Conservation (phyloP, 345 rosid genomes). For the Isatis tinctoria region DNA sequence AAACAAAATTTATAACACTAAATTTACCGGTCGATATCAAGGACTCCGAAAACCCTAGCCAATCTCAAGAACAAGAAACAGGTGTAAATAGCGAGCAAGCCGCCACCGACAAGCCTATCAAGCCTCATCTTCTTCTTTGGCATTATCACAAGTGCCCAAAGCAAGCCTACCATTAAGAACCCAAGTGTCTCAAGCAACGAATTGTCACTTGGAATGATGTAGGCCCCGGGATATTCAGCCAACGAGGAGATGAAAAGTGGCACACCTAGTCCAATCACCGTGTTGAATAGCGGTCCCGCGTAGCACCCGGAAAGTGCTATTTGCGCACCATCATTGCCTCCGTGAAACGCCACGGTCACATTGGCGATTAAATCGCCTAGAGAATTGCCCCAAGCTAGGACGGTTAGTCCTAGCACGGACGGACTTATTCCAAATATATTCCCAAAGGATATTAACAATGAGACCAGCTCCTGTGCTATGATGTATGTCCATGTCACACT, state of each 20-base stretch:
- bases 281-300: constrained; percentile 87
- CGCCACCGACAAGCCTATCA: constrained; percentile 62
- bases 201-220: constrained; percentile 46
- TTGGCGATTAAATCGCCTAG: constrained; percentile 77
- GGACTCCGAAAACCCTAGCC: constrained; percentile 35
- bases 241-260: constrained; percentile 63
- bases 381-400: constrained; percentile 95
- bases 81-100: constrained; percentile 59
- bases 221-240: constrained; percentile 46
- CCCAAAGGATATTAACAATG: constrained; percentile 63
- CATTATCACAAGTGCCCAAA: constrained; percentile 77
- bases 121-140: constrained; percentile 67
- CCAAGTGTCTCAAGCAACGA: constrained; percentile 69
- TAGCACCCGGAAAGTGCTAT: constrained; percentile 80
- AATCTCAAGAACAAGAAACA: constrained; percentile 51
- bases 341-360: constrained; percentile 59
- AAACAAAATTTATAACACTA: background rate
- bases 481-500: constrained; percentile 86
- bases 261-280: constrained; percentile 66
- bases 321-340: constrained; percentile 69
- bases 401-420: constrained; percentile 74
- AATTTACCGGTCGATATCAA: constrained; percentile 25
- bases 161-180: constrained; percentile 55
- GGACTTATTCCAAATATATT: constrained; percentile 58
- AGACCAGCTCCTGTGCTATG: constrained; percentile 80